Percentiles rank a stretch among this genome's conserved stretches.
These are phyloP conservation scores for Boletus tomentosulus DNA, from an alignment of 768 basidiomycete genomes.

Conservation along the genomic window DNA sequence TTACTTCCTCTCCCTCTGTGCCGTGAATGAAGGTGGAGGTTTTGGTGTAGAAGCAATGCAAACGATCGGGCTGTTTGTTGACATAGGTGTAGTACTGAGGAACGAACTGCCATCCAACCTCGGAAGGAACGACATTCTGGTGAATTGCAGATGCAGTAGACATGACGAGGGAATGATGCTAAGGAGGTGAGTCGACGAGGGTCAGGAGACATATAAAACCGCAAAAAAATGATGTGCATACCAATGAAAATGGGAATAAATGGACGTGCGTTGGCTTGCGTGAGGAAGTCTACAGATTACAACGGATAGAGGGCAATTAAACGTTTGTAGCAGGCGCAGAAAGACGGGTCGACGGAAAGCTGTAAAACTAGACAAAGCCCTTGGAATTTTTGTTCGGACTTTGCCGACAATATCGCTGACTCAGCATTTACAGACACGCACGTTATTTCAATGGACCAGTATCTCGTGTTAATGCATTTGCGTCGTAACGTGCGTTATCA, in stretches of 20 bases:
- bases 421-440: constrained; percentile 13
- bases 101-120: constrained; percentile 99
- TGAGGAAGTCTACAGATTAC: constrained; percentile 38
- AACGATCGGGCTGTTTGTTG: constrained; percentile 93
- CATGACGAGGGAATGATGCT: constrained; percentile 35
- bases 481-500: too few species aligned
- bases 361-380: constrained; percentile 13
- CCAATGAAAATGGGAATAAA: constrained; percentile 32
- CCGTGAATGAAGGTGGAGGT: constrained; percentile 96
- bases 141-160: constrained; percentile 44
- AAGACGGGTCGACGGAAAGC: constrained; percentile 21
- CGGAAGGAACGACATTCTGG: constrained; percentile 76
- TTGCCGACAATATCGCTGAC: constrained; percentile 28
- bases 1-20: constrained; percentile 91
- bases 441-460: too few species aligned
- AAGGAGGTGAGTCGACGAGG: background rate
- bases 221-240: constrained; percentile 1
- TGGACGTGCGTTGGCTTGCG: constrained; percentile 31
- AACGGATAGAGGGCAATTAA: constrained; percentile 29
- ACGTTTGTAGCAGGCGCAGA: constrained; percentile 23
- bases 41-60: constrained; percentile 99
- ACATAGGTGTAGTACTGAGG: constrained; percentile 99
- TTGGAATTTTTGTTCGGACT: constrained; percentile 28
- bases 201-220: constrained; percentile 4
- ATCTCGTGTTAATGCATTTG: too few species aligned